Evolutionary conservation across 2,329 filamentous ascomycete genomes (phyloP).

Genomic region (Aspergillus vadensis): DNA sequence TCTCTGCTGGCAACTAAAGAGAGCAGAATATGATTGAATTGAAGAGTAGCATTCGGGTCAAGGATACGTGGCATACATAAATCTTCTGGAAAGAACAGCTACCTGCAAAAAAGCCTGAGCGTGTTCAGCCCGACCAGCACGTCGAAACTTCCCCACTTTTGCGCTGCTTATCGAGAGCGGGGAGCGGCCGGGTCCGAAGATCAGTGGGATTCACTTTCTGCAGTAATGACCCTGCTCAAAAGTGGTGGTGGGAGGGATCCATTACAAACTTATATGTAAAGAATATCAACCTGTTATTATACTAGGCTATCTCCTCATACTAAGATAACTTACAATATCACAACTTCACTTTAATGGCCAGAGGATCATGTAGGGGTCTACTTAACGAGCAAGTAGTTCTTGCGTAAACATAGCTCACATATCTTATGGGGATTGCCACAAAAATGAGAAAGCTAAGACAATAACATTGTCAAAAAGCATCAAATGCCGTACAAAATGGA

Average conservation of each 20-base stretch:
- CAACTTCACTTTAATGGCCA: too few species aligned
- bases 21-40: too few species aligned
- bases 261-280: background rate
- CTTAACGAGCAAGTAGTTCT: background rate
- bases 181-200: constrained; percentile 7
- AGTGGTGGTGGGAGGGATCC: background rate
- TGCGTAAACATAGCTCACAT: background rate
- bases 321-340: too few species aligned
- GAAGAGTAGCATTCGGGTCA: background rate
- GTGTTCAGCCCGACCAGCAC: background rate
- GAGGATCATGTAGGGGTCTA: background rate
- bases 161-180: constrained; percentile 7
- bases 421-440: background rate
- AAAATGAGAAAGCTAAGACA: background rate
- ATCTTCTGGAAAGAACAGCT: background rate
- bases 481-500: background rate
- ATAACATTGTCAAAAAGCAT: background rate
- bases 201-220: background rate
- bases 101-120: background rate
- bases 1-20: background rate
- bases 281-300: too few species aligned
- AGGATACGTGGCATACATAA: background rate
- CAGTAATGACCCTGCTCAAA: background rate
- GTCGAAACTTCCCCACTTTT: constrained; percentile 3
- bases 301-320: too few species aligned